A percentile compares a stretch with the other conserved stretches of the same genome.
Conservation (phyloP, 495 filamentous ascomycete species). For the Penicillium egyptiacum region DNA sequence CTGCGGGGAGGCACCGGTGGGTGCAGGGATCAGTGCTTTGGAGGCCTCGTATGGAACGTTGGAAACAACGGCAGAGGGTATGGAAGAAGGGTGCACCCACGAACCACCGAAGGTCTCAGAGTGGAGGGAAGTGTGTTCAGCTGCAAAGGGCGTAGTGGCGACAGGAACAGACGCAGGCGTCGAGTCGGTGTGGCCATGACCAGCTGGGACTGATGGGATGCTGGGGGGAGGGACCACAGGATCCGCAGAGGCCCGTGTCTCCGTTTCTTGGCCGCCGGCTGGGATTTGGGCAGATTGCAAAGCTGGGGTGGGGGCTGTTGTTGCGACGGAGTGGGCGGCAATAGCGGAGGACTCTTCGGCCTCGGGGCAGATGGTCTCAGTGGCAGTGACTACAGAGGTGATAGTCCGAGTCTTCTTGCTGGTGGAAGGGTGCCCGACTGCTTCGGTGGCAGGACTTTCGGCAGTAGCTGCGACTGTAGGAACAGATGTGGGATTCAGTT, state of each 20-base stretch:
- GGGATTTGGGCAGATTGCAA: neutral
- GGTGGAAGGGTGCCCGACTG: neutral
- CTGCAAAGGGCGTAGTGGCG: constrained; percentile 1
- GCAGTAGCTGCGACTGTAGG: neutral
- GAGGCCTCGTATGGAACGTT: constrained; percentile 12
- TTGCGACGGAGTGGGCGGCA: neutral
- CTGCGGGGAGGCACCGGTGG: constrained; percentile 13
- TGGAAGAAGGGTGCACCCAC: neutral
- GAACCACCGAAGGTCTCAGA: constrained; percentile 2
- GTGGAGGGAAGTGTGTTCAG: neutral
- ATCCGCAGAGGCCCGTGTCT: neutral
- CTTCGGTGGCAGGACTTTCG: neutral
- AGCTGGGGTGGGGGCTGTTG: neutral
- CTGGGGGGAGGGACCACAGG: neutral
- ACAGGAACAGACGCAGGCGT: constrained; percentile 2
- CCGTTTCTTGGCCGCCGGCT: neutral
- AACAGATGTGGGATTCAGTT: neutral
- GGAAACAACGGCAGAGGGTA: constrained; percentile 2
- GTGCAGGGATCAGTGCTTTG: constrained; percentile 15
- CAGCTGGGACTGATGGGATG: neutral
- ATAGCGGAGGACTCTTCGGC: constrained; percentile 6
- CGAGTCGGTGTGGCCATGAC: neutral
- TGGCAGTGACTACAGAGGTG: constrained; percentile 2
- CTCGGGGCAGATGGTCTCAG: constrained; percentile 4
- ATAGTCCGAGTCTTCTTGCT: constrained; percentile 11